Conservation (phyloP, 202 grass and related monocot species). For the Panicum hallii region DNA sequence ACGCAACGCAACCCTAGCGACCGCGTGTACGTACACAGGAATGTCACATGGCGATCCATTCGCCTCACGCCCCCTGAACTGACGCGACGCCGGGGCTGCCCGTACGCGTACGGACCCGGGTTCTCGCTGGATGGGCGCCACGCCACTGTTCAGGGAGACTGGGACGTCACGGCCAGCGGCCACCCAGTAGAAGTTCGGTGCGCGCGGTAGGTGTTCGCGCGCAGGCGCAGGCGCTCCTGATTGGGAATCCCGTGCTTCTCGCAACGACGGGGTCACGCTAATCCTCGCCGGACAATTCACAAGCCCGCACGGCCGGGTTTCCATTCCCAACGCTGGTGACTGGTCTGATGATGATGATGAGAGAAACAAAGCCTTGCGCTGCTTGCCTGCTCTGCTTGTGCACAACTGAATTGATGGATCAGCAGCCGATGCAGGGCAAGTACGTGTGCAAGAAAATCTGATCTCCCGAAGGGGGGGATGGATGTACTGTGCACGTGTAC, state of each 20-base stretch:
- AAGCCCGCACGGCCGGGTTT: neutral
- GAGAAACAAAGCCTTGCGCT: neutral
- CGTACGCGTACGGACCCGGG: constrained; percentile 41
- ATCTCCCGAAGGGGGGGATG: neutral
- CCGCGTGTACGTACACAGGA: neutral
- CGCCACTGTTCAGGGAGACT: constrained; percentile 21
- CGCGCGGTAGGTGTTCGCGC: constrained; percentile 1
- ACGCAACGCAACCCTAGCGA: constrained; percentile 29
- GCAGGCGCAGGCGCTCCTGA: neutral
- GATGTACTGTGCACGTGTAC: neutral
- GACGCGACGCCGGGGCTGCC: constrained; percentile 7
- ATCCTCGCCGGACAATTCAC: constrained; percentile 10
- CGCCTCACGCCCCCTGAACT: neutral
- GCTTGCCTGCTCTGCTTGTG: neutral
- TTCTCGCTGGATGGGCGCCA: constrained; percentile 28
- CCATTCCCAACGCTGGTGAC: neutral
- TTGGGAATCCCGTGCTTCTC: constrained; percentile 31
- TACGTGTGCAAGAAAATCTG: neutral
- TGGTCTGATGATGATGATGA: too few species aligned
- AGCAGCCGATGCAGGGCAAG: neutral
- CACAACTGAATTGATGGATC: constrained; percentile 9
- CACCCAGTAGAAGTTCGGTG: constrained; percentile 35
- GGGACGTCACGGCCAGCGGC: neutral
- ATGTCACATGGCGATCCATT: constrained; percentile 39
- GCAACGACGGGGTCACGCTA: neutral